Percentiles rank a stretch among this genome's conserved stretches.
These are phyloP conservation scores for Stemphylium beticola DNA, from an alignment of 2,329 filamentous ascomycete species.

Conservation along the genomic window DNA sequence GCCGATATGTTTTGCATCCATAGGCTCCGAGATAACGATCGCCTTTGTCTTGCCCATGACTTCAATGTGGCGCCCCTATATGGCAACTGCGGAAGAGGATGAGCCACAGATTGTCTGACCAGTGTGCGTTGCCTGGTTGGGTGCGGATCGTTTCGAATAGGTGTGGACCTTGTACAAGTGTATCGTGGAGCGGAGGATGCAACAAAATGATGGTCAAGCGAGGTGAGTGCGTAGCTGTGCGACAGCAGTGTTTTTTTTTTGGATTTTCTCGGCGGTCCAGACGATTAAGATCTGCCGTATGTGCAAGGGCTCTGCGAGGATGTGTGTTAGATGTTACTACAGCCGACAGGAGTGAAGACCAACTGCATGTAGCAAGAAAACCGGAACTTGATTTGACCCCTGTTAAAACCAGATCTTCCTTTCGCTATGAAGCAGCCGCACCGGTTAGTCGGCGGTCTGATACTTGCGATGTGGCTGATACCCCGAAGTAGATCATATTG, in stretches of 20 bases:
- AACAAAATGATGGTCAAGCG: not conserved
- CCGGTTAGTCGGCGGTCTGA: slow-evolving; percentile 20
- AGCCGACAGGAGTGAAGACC: not conserved
- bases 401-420: slow-evolving; percentile 3
- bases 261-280: slow-evolving; percentile 5
- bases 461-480: slow-evolving; percentile 32
- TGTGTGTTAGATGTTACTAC: slow-evolving; percentile 10
- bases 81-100: slow-evolving; percentile 5
- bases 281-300: not conserved
- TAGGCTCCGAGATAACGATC: slow-evolving; percentile 40
- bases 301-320: slow-evolving; percentile 7
- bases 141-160: slow-evolving; percentile 29
- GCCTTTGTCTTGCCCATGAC: slow-evolving; percentile 31
- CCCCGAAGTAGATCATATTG: slow-evolving; percentile 12
- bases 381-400: slow-evolving; percentile 6
- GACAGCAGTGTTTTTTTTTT: not conserved
- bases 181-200: slow-evolving; percentile 9
- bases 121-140: slow-evolving; percentile 21
- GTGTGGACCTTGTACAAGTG: slow-evolving; percentile 9
- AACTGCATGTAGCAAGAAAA: slow-evolving; percentile 16
- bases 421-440: slow-evolving; percentile 8
- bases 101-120: slow-evolving; percentile 10
- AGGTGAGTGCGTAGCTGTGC: not conserved
- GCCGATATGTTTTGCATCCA: slow-evolving; percentile 42
- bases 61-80: slow-evolving; percentile 8